Evolutionary conservation across 2,329 filamentous ascomycete species (phyloP).

Genomic region (Monilinia laxa): DNA sequence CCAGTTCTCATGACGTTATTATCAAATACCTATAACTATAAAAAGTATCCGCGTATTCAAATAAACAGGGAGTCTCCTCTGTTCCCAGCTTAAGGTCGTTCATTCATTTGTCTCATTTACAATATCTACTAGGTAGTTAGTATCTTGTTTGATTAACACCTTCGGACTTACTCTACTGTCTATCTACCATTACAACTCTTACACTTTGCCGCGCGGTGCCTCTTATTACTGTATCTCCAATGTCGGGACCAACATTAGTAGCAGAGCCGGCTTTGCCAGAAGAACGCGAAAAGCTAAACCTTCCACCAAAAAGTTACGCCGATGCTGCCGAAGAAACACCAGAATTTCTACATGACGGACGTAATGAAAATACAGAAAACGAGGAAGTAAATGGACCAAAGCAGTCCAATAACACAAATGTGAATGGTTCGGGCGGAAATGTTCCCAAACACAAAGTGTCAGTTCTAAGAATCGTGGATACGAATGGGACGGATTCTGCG

Average conservation of each 20-base stretch:
- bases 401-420: constrained; percentile 24
- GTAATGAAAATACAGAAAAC: constrained; percentile 18
- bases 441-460: constrained; percentile 28
- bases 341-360: constrained; percentile 20
- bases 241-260: constrained; percentile 24
- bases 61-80: no score
- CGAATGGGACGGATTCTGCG: constrained; percentile 25
- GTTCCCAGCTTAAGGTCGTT: no score
- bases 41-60: no score
- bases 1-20: no score
- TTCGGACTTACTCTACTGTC: neutral
- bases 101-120: neutral
- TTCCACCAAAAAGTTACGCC: constrained; percentile 45
- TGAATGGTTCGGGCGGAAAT: constrained; percentile 8
- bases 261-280: constrained; percentile 40
- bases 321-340: constrained; percentile 39
- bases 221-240: neutral
- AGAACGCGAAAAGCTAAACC: constrained; percentile 39
- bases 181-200: neutral
- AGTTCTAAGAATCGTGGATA: constrained; percentile 37
- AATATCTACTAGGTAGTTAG: no score
- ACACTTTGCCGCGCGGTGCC: neutral
- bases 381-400: neutral
- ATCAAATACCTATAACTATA: no score
- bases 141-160: neutral